Evolutionary conservation across 164 flowering plant genomes (phyloP).

Genomic region (Sextonia rubra): DNA sequence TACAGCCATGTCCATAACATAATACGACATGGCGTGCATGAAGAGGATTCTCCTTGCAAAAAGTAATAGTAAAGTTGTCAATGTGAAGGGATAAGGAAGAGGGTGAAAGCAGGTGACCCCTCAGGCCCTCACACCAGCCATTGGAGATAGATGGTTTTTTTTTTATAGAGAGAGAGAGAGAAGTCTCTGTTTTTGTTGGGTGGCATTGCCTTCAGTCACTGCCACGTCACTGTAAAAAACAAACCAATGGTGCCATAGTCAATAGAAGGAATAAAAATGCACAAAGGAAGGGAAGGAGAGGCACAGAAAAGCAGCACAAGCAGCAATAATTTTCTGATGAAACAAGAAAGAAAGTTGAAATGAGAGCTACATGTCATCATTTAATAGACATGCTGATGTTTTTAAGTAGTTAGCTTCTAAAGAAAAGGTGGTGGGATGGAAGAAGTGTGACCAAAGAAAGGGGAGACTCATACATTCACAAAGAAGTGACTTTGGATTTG

Average conservation of each 20-base stretch:
- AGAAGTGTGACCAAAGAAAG: background rate
- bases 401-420: background rate
- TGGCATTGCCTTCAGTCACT: background rate
- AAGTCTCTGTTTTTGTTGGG: background rate
- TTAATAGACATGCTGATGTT: too few species aligned
- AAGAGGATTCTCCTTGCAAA: background rate
- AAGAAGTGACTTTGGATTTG: conserved; percentile 2
- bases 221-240: background rate
- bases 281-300: background rate
- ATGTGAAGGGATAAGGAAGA: background rate
- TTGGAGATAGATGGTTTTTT: background rate
- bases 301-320: background rate
- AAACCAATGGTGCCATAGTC: background rate
- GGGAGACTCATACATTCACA: background rate
- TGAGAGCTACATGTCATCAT: background rate
- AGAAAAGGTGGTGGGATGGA: background rate
- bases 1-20: too few species aligned
- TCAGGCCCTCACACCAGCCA: background rate
- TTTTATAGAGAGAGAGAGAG: background rate
- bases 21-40: background rate
- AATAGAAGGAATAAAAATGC: background rate
- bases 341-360: background rate
- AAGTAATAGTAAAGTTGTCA: too few species aligned
- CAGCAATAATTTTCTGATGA: background rate
- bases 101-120: background rate